These are phyloP conservation scores for Fusarium sp. DNA, from an alignment of 2,329 filamentous ascomycete species.

Conservation along the genomic window DNA sequence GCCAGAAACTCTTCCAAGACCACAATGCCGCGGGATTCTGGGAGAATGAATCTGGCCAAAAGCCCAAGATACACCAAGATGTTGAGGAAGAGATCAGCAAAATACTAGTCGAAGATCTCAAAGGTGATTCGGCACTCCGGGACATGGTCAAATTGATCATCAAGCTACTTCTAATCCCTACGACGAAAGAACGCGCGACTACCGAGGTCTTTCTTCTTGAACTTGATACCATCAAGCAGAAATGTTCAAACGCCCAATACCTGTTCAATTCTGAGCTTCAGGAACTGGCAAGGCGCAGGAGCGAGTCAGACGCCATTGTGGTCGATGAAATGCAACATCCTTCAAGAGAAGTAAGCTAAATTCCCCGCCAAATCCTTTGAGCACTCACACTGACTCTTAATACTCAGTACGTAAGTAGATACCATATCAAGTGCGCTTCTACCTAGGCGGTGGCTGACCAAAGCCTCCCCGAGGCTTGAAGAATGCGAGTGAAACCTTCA, in stretches of 20 bases:
- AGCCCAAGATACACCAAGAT: neutral
- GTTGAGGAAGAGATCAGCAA: neutral
- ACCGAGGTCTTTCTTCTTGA: too few species aligned
- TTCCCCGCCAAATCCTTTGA: neutral
- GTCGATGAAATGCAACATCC: neutral
- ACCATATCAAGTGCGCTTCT: neutral
- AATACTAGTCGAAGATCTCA: neutral
- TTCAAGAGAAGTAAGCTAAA: neutral
- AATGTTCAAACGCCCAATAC: too few species aligned
- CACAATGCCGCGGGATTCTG: neutral
- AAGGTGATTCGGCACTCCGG: neutral
- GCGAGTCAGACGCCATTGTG: too few species aligned
- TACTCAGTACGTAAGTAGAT: neutral
- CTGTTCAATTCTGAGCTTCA: too few species aligned
- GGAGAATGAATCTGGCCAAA: neutral
- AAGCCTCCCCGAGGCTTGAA: neutral
- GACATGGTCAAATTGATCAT: neutral
- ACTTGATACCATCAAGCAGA: too few species aligned
- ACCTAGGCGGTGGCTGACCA: neutral
- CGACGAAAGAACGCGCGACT: fast-evolving
- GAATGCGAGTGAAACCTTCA: neutral
- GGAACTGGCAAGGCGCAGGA: too few species aligned
- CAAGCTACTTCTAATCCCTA: too few species aligned
- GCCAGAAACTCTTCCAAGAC: neutral
- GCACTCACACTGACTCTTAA: neutral